Conservation (phyloP, 495 filamentous ascomycete genomes). For the Thermothielavioides terrestris region DNA sequence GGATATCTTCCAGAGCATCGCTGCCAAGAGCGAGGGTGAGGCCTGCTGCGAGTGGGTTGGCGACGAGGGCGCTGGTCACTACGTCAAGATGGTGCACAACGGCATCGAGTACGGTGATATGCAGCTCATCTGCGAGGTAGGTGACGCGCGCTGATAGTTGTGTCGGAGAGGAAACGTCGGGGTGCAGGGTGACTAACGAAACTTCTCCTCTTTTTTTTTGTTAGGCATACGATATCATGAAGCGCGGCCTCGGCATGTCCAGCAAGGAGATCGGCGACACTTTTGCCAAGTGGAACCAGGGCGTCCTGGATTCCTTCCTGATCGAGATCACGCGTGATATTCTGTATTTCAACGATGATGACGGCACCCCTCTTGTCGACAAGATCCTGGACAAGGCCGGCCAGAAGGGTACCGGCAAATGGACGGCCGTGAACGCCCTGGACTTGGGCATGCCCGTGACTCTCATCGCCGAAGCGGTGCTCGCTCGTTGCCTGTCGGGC, state of each 20-base stretch:
- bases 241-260: constrained; percentile 79
- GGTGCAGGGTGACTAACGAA: constrained; percentile 1
- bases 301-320: constrained; percentile 97
- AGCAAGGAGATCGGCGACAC: constrained; percentile 92
- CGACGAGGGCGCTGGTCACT: constrained; percentile 97
- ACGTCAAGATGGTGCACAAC: constrained; percentile 99
- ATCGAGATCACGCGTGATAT: constrained; percentile 98
- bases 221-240: constrained; percentile 99
- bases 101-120: constrained; percentile 99
- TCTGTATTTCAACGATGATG: constrained; percentile 93
- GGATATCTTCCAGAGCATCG: constrained; percentile 95
- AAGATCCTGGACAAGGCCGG: constrained; percentile 98
- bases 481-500: constrained; percentile 85
- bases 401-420: constrained; percentile 99
- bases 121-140: constrained; percentile 98
- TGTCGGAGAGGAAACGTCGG: not conserved
- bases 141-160: constrained; percentile 3
- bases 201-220: too few species aligned
- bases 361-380: constrained; percentile 82
- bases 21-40: constrained; percentile 94
- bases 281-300: constrained; percentile 94
- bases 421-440: constrained; percentile 98
- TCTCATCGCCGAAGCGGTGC: constrained; percentile 93
- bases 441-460: constrained; percentile 99
- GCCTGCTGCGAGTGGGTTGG: constrained; percentile 99